Base-by-base conservation (phyloP, 2,329 filamentous ascomycete genomes). In the Fusarium nematophilum region DNA sequence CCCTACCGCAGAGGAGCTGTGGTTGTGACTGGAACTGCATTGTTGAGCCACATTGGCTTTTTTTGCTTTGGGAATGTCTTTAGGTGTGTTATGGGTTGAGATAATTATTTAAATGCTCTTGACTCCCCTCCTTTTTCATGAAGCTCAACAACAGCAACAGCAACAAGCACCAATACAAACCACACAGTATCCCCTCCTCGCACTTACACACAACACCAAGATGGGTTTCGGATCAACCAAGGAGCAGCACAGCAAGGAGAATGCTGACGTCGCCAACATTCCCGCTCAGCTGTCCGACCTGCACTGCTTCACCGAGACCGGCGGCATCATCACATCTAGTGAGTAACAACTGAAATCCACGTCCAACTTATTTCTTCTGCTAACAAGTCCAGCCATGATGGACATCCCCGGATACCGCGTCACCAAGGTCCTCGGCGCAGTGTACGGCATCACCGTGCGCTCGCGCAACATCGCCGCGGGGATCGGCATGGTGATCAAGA, bases 401-500 rank as follows among this genome's bases (percentile, higher is more conserved):
- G 85, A 88, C 66, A 73, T 88, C 17, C 85, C 85, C 1, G 85
- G 85, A 7, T 87, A 87, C 72, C 83, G 81, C 59, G 76, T 88
- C 40, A 79, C 82, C 30, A 78, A 78, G 47, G 81, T 86, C 1
- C 79, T 88, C 6, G 86, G 86, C 48, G 81, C 83, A 7, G 81
- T 86, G 25, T 86, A 84, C 72, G 83, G 83, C 9, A 76, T 86
- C 36, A 84, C 81, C 0, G 83, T 86, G 6, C 82, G 83, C 9
- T 82, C 81, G 13, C 82, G 85, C 42, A 88, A 88, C 74, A 81
- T 82, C 70, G 85, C 81, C 5, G 83, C 85, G 3, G 78, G 79
- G 31, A 65, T 87, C 14, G 80, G 79, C 53, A 86, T 86, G 76
- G 81, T 81, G 8, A 57, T 86, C 56, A 86, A 85, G 74, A 83